Evolutionary conservation across 441 rosid genomes (phyloP), one percentile per base, ranked within the genome.

Genomic region (Manihot esculenta): DNA sequence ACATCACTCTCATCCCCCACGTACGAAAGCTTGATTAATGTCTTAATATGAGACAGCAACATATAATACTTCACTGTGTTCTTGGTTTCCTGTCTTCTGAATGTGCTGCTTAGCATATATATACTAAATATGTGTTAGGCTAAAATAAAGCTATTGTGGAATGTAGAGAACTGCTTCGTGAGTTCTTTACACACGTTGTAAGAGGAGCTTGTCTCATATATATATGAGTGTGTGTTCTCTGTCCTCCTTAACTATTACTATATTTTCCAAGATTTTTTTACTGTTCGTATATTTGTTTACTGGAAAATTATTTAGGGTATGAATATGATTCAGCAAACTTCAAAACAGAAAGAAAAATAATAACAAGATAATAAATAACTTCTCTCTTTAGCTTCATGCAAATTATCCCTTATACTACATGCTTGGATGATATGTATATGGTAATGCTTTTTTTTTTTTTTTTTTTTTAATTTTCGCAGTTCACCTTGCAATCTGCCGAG

Each of bases 1-100:
- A 21, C 89, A 85, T 63, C 79, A 85, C 66, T 53, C 64, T 33
- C 15, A 7, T 14, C n/a, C 77, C 4, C 78, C 72, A 0, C 47
- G 62, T 2, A 35, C 3, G 66, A 67, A 21, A 1, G 35, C 35
- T 4, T 30, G 35, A 30, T 27, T 59, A 56, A 55, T 23, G 51
- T 21, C 1, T 49, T 49, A 49, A 27, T 15, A 3, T 35, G 7
- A 35, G 57, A 17, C 8, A 65, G 26, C 44, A 35, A 11, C 33
- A n/a, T 12, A 12, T 45, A 35, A 38, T 35, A 2, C 18, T 33
- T 18, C 13, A 23, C 15, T 35, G 5, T 50, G 8, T 35, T 13
- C 9, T 53, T 7, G 44, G 23, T 53, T 21, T 67, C 21, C 9
- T 35, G 27, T 55, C 41, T 21, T 13, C n/a, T 35, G 41, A 35